Percentiles rank a stretch among this genome's conserved stretches.
phyloP scores from a whole-genome alignment of 116 monocot species.

The Zostera marina region DNA sequence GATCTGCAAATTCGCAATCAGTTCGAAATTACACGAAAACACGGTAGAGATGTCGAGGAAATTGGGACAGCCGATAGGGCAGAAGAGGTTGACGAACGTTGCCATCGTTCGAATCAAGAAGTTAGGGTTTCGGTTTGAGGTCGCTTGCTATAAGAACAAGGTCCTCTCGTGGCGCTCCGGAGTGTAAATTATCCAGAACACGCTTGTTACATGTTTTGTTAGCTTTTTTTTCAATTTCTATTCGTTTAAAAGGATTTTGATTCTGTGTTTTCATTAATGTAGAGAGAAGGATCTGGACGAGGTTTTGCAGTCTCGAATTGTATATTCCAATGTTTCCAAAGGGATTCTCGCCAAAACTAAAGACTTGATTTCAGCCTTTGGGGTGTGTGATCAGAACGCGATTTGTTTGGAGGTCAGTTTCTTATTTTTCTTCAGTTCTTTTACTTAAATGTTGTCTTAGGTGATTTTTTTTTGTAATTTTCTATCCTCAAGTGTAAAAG shows the following conservation, averaged over 20 bases:
- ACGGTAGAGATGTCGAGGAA: constrained; percentile 35
- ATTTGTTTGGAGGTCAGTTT: constrained; percentile 66
- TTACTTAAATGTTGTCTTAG: neutral
- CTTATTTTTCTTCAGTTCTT: neutral
- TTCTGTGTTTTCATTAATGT: constrained; percentile 1
- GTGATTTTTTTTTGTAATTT: no score
- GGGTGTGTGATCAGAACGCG: constrained; percentile 50
- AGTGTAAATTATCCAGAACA: constrained; percentile 21
- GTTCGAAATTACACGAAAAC: neutral
- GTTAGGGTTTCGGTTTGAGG: constrained; percentile 73
- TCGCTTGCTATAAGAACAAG: constrained; percentile 99
- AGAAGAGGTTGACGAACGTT: constrained; percentile 95
- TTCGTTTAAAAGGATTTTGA: neutral
- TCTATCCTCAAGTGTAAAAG: no score
- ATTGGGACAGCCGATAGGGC: constrained; percentile 77
- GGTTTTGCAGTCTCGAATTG: constrained; percentile 74
- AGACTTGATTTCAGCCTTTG: constrained; percentile 56
- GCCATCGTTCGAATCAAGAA: constrained; percentile 91
- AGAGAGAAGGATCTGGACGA: constrained; percentile 89
- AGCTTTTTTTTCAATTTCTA: neutral
- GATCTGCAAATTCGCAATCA: neutral
- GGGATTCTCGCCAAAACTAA: constrained; percentile 80
- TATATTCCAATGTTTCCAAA: constrained; percentile 78
- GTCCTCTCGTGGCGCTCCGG: constrained; percentile 90
- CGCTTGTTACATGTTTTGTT: neutral